These are phyloP conservation scores for Marasmius fiardii DNA, from an alignment of 1,284 basidiomycete species.

Conservation along the genomic window DNA sequence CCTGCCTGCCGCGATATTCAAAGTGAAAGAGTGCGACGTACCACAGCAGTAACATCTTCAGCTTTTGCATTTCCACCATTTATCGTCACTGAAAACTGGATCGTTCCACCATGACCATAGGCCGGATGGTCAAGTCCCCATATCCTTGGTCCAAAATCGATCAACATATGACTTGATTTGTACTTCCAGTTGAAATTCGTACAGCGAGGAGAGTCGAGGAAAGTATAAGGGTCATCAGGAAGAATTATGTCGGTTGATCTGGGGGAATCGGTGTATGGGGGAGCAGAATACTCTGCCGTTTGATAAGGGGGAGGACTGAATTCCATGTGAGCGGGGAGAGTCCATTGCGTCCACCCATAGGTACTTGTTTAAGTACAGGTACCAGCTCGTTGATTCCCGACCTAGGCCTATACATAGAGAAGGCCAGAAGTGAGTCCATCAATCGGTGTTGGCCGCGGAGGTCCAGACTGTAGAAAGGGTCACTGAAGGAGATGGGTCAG, in stretches of 20 bases:
- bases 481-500: too few relatives aligned
- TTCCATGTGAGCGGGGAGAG: neutral
- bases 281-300: neutral
- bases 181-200: conserved; percentile 2
- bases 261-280: neutral
- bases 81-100: neutral
- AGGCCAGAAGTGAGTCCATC: too few relatives aligned
- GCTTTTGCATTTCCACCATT: neutral
- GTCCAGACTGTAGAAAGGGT: too few relatives aligned
- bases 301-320: neutral
- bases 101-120: neutral
- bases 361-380: too few relatives aligned
- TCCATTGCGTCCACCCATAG: neutral
- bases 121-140: neutral
- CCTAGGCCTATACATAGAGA: too few relatives aligned
- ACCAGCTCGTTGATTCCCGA: too few relatives aligned
- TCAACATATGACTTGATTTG: conserved; percentile 1
- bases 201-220: neutral
- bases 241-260: neutral
- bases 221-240: neutral
- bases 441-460: too few relatives aligned
- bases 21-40: neutral
- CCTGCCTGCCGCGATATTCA: too few relatives aligned
- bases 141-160: conserved; percentile 1
- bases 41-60: neutral